phyloP scores from a whole-genome alignment of 2,329 filamentous ascomycete species.

The Aureobasidium musti region DNA sequence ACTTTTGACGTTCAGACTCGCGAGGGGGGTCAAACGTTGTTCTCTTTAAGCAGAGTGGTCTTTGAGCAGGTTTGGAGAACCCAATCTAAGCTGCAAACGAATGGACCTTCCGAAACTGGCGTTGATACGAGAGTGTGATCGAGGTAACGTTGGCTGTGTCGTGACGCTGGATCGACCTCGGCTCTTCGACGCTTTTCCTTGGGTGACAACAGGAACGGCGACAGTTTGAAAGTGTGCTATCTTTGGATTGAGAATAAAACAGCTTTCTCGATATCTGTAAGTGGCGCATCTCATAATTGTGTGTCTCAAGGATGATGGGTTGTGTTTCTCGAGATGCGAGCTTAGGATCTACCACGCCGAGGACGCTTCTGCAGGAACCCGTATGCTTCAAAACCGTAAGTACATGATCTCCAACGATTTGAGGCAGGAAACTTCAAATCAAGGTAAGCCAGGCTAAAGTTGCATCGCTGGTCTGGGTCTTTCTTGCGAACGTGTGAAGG shows the following conservation, averaged over 20 bases:
- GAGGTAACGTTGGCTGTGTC: not conserved
- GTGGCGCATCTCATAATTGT: not conserved
- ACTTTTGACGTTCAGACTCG: not conserved
- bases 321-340: not conserved
- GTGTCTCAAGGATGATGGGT: not conserved
- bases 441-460: conserved; percentile 6
- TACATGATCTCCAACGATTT: not conserved
- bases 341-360: not conserved
- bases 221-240: not conserved
- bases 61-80: conserved; percentile 1
- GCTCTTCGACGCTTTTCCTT: not conserved
- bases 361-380: conserved; percentile 18
- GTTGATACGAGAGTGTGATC: conserved; percentile 8
- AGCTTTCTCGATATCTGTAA: not conserved
- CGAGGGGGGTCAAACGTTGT: not conserved
- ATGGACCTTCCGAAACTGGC: not conserved
- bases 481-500: not conserved
- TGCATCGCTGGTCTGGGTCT: not conserved
- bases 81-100: not conserved
- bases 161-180: not conserved
- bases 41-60: not conserved
- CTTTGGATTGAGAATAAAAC: conserved; percentile 11
- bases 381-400: not conserved
- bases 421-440: not conserved
- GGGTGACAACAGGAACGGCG: not conserved